These are phyloP conservation scores for Cyclotella atomus DNA, from an alignment of 108 stramenopile species.

Conservation along the genomic window DNA sequence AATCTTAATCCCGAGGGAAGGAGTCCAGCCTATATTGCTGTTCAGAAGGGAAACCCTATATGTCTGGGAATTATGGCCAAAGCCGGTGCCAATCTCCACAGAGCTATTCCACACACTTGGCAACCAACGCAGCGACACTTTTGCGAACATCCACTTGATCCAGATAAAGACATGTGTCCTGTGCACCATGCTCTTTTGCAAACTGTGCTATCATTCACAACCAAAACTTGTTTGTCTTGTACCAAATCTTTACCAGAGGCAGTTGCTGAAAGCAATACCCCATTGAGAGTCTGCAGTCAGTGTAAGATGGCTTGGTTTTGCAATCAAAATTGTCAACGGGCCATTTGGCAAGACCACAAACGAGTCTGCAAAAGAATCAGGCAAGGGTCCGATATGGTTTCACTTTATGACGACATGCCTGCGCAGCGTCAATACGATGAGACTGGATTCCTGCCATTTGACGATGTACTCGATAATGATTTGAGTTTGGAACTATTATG, in stretches of 20 bases:
- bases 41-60: conserved; percentile 18
- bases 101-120: conserved; percentile 22
- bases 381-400: conserved; percentile 9
- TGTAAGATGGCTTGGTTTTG: conserved; percentile 22
- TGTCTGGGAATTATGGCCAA: conserved; percentile 28
- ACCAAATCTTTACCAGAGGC: neutral
- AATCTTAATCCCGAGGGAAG: neutral
- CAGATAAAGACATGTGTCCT: neutral
- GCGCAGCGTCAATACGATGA: neutral
- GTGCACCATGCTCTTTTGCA: conserved; percentile 11
- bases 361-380: conserved; percentile 13
- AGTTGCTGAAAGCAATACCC: too few species aligned
- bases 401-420: conserved; percentile 15
- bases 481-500: conserved; percentile 12
- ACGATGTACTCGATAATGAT: conserved; percentile 17
- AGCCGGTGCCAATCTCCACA: conserved; percentile 25
- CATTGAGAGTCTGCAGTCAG: neutral
- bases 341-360: conserved; percentile 10
- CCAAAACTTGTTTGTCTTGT: conserved; percentile 8
- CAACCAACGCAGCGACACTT: too few species aligned
- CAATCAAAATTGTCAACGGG: conserved; percentile 1
- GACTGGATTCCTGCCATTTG: conserved; percentile 15
- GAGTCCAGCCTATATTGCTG: conserved; percentile 17
- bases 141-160: neutral
- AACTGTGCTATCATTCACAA: conserved; percentile 16